Percentiles rank a stretch among this genome's conserved stretches.
phyloP scores from a whole-genome alignment of 179 eudicot genomes.

The Beta corolliflora region DNA sequence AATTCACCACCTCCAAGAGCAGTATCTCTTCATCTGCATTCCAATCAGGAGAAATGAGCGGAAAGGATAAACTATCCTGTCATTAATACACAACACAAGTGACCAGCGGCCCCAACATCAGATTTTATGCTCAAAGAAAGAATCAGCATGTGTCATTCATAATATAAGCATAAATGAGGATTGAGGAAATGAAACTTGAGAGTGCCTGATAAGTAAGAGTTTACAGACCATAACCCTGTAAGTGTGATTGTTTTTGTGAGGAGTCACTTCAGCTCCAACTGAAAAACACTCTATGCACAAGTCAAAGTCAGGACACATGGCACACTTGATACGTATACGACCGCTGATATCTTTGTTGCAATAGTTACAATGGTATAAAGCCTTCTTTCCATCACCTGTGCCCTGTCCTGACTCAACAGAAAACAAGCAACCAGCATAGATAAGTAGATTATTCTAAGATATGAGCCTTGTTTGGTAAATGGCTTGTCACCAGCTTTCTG shows the following conservation, averaged over 20 bases:
- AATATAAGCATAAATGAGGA: background rate
- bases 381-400: conserved; percentile 60
- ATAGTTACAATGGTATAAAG: conserved; percentile 79
- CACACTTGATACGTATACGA: conserved; percentile 75
- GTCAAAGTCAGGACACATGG: conserved; percentile 54
- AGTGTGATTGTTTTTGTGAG: conserved; percentile 42
- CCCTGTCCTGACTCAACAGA: conserved; percentile 46
- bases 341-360: conserved; percentile 80
- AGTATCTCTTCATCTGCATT: conserved; percentile 85
- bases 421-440: conserved; percentile 3
- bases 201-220: background rate
- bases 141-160: background rate
- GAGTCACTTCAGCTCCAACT: conserved; percentile 42
- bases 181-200: background rate
- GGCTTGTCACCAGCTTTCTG: background rate
- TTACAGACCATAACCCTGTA: conserved; percentile 48
- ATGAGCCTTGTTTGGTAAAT: background rate
- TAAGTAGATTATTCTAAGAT: background rate
- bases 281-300: conserved; percentile 45
- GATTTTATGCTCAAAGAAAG: background rate
- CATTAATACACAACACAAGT: conserved; percentile 1
- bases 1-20: conserved; percentile 66
- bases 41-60: conserved; percentile 78
- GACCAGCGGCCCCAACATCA: background rate
- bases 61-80: conserved; percentile 79